Base-by-base conservation (phyloP, 106 monocot species). In the Apostasia ramifera region DNA sequence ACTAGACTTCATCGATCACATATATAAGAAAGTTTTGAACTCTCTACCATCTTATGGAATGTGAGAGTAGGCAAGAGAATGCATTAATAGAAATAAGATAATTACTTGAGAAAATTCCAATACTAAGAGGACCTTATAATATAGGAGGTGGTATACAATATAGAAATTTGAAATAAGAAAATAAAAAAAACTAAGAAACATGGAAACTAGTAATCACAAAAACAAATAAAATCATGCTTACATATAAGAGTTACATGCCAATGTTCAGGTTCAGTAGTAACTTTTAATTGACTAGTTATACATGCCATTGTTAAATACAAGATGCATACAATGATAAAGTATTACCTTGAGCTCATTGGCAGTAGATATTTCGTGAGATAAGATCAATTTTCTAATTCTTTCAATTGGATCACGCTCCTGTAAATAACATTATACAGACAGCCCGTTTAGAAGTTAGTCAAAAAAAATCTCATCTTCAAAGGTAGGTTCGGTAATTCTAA, bases 391-490 rank as follows among this genome's bases (percentile, higher is more conserved):
- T 55, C 97, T 84, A 63, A 97, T 63, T 65, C 97, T 92, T 80
- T 97, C 97, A 76, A 97, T 78, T 53, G 85, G 85, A 75, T 85
- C 85, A 75, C 85, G 81, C 69, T 85, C 85, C 85, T 85, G 78
- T 37, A 58, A 52, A 60, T 6, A 39, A 45, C 1, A 4, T 41
- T 53, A 39, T 1, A 68, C 4, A 69, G n/a, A 66, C 6, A 41
- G 53, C 54, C 3, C 3, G 9, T 10, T 13, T 5, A 13, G 15
- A 65, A 26, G 26, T 26, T 26, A 26, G 26, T 26, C 0, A 26
- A 50, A 47, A 48, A 63, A 13, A 46, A 65, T 6, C 2, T 47
- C 4, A 11, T 15, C 47, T 8, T 43, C n/a, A 26, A 37, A 6
- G 5, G 7, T 26, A 65, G 65, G 11, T 26, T 26, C 46, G 2